phyloP scores from a whole-genome alignment of 306 rosid genomes.

The Rubus parviflorus region DNA sequence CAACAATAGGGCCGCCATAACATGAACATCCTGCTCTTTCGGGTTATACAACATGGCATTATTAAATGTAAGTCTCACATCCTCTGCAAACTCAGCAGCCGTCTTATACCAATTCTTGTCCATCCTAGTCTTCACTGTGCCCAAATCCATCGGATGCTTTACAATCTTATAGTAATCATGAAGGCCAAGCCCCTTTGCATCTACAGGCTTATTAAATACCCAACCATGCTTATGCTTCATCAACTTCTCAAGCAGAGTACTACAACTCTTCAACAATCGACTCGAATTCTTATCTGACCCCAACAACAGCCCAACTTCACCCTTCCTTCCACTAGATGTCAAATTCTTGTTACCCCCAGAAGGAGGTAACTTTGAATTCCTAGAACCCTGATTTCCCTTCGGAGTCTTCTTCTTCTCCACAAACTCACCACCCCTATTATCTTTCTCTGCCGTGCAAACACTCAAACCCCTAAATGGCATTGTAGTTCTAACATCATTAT shows the following conservation, averaged over 20 bases:
- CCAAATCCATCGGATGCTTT: slow-evolving; percentile 87
- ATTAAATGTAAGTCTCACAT: slow-evolving; percentile 84
- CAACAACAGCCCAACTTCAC: slow-evolving; percentile 37
- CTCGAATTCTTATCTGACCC: slow-evolving; percentile 47
- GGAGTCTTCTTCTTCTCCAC: slow-evolving; percentile 58
- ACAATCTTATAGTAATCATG: slow-evolving; percentile 73
- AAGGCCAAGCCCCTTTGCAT: slow-evolving; percentile 72
- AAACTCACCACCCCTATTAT: slow-evolving; percentile 37
- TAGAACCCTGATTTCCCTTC: slow-evolving; percentile 46
- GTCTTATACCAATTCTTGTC: slow-evolving; percentile 76
- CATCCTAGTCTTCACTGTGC: slow-evolving; percentile 72
- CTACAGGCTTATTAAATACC: slow-evolving; percentile 91
- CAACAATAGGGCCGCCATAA: slow-evolving; percentile 78
- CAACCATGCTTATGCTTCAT: slow-evolving; percentile 93
- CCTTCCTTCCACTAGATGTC: slow-evolving; percentile 38
- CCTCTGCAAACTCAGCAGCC: slow-evolving; percentile 78
- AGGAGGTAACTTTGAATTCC: slow-evolving; percentile 47
- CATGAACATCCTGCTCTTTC: slow-evolving; percentile 77
- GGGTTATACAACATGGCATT: slow-evolving; percentile 94
- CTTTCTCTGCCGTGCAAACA: slow-evolving; percentile 43
- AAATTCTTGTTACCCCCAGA: slow-evolving; percentile 54
- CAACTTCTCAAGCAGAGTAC: slow-evolving; percentile 69
- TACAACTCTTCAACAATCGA: slow-evolving; percentile 60
- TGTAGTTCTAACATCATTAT: slow-evolving; percentile 39
- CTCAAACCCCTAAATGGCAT: slow-evolving; percentile 34